Evolutionary conservation across 2,329 filamentous ascomycete genomes (phyloP), one percentile per base, ranked within the genome.

Genomic region (Ophiostoma triangulosporum): DNA sequence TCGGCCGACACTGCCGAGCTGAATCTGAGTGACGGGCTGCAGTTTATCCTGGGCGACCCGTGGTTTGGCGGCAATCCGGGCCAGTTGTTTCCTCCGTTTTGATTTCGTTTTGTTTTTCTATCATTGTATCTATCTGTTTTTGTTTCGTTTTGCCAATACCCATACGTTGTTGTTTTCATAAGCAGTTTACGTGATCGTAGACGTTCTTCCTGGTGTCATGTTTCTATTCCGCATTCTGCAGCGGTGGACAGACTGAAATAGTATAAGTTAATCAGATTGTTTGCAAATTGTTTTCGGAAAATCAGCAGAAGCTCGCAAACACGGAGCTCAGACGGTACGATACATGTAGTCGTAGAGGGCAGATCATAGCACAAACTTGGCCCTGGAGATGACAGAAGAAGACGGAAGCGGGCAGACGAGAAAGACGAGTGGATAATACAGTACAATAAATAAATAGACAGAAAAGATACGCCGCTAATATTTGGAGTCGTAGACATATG

Each of bases 21-120:
- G 9, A 51, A 51, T 45, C 36, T 65, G 52, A 64, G 65, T 56
- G 64, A 67, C 15, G 65, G 65, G 8, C 62, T 67, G 50, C 62
- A 64, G 32, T 66, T 66, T 56, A 62, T 68, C 51, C 61, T 70
- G 50, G 64, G 66, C 54, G 70, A 72, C 53, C 66, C 68, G 14
- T 71, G 70, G 65, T 65, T 70, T 53, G 66, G 61, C 8, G 64
- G 66, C 49, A 63, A 66, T 54, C 24, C 56, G 9, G 55, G 52
- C 6, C 52, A 35, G 8, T 4, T 33, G 6, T 54, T 51, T 32
- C 53, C 50, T 32, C 53, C 50, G 24, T 54, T 52, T 9, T 57
- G 32, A 31, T 46, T 8, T 7, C 24, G 14, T 36, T 17, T 32
- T 17, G 7, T 26, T 40, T 14, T 27, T 35, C 14, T 27, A 8